These are phyloP conservation scores for Nemania sp. DNA, from an alignment of 2,329 filamentous ascomycete species.

Conservation along the genomic window DNA sequence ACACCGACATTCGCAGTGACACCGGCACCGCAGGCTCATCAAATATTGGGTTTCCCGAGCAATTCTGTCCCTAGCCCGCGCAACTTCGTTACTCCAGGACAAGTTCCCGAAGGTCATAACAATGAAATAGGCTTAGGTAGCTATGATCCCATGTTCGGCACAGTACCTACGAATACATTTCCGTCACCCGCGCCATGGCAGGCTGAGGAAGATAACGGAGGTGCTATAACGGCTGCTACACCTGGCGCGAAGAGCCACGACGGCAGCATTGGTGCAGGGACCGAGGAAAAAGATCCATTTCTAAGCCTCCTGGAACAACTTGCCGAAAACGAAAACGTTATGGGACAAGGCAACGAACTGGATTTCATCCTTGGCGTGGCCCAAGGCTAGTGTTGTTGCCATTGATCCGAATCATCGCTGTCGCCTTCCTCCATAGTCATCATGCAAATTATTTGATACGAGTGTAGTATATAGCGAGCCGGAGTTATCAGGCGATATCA, in stretches of 20 bases:
- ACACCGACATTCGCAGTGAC: conserved; percentile 44
- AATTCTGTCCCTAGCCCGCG: conserved; percentile 49
- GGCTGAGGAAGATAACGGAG: conserved; percentile 36
- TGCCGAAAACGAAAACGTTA: conserved; percentile 75
- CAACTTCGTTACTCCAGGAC: conserved; percentile 44
- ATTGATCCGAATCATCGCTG: too few species aligned
- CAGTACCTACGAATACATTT: conserved; percentile 56
- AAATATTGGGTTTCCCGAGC: conserved; percentile 39
- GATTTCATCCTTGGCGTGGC: conserved; percentile 69
- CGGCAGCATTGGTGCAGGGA: conserved; percentile 52
- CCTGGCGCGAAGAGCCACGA: conserved; percentile 55
- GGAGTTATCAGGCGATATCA: conserved; percentile 14
- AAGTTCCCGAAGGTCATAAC: conserved; percentile 37
- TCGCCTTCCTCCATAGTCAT: neutral
- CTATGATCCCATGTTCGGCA: conserved; percentile 65
- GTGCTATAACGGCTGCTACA: conserved; percentile 40
- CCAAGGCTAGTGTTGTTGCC: conserved; percentile 28
- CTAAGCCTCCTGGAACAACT: conserved; percentile 78
- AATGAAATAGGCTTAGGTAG: conserved; percentile 38
- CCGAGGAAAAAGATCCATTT: conserved; percentile 79
- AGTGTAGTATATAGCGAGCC: conserved; percentile 17
- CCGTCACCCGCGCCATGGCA: conserved; percentile 58
- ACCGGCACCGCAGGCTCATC: conserved; percentile 35
- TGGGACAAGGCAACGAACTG: conserved; percentile 71
- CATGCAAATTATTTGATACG: conserved; percentile 4